Percentiles rank a stretch among this genome's conserved stretches.
These are phyloP conservation scores for Pythium oligandrum DNA, from an alignment of 352 stramenopile genomes.

Conservation along the genomic window DNA sequence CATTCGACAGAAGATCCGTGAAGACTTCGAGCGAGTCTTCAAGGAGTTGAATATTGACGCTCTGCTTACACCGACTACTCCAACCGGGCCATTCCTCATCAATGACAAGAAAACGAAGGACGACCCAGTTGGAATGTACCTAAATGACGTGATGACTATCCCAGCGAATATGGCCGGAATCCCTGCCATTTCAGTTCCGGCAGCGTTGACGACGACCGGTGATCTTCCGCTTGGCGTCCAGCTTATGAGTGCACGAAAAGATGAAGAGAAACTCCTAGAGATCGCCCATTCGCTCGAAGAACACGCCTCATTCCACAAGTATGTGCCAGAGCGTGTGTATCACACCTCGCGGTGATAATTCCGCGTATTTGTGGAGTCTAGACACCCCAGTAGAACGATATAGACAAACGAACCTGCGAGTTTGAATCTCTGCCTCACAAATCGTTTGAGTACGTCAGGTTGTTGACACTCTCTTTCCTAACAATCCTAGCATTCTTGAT, in stretches of 20 bases:
- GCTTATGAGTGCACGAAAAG: constrained; percentile 63
- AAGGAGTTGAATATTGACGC: constrained; percentile 65
- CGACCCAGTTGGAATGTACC: constrained; percentile 81
- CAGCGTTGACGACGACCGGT: constrained; percentile 46
- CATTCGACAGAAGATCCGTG: constrained; percentile 68
- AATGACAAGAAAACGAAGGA: constrained; percentile 48
- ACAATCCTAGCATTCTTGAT: too few relatives aligned
- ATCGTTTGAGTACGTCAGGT: too few relatives aligned
- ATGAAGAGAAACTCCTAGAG: constrained; percentile 56
- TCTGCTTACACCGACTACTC: constrained; percentile 84
- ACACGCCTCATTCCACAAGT: constrained; percentile 34
- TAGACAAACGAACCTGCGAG: too few relatives aligned
- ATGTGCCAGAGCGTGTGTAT: constrained; percentile 56
- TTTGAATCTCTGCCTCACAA: too few relatives aligned
- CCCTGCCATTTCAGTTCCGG: constrained; percentile 78
- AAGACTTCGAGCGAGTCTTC: constrained; percentile 68
- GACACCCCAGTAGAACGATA: too few relatives aligned
- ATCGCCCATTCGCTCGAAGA: constrained; percentile 65
- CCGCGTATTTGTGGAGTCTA: too few relatives aligned
- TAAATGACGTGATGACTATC: constrained; percentile 93
- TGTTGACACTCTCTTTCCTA: too few relatives aligned
- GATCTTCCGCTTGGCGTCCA: constrained; percentile 73
- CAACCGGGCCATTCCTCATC: constrained; percentile 71
- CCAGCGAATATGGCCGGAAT: constrained; percentile 85
- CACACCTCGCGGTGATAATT: constrained; percentile 16